Evolutionary conservation across 1,284 basidiomycete species (phyloP).

Genomic region (Cutaneotrichosporon cutaneum): DNA sequence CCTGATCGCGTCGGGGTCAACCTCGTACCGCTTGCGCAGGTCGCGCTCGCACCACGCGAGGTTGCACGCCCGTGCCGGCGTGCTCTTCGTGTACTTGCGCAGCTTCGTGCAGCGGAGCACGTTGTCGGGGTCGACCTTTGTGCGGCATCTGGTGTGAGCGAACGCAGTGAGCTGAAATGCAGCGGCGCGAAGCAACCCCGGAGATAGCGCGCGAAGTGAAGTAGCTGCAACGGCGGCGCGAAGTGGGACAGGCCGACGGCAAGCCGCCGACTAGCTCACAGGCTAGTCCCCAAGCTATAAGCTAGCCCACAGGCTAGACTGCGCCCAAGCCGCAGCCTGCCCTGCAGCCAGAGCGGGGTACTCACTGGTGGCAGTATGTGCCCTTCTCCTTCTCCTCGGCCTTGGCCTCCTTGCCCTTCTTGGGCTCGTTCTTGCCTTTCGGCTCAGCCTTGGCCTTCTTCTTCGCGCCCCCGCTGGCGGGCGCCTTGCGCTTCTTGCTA

Average conservation of each 20-base stretch:
- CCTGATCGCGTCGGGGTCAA: constrained; percentile 18
- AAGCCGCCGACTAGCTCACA: no score
- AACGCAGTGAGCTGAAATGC: no score
- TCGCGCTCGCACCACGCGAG: constrained; percentile 37
- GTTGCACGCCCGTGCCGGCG: constrained; percentile 29
- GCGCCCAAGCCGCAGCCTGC: no score
- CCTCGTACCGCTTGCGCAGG: constrained; percentile 31
- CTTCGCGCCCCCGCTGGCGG: not conserved
- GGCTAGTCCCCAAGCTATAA: no score
- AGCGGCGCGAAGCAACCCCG: no score
- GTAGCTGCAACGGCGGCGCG: no score
- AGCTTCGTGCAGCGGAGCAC: constrained; percentile 38
- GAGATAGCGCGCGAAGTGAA: no score
- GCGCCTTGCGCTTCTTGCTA: constrained; percentile 16
- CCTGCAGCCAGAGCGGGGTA: no score
- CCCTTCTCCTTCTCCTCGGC: constrained; percentile 23
- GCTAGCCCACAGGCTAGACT: no score
- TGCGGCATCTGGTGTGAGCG: constrained; percentile 20
- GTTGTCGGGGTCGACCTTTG: constrained; percentile 18
- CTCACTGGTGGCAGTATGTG: constrained; percentile 39
- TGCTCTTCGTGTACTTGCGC: constrained; percentile 24
- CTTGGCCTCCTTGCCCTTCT: constrained; percentile 14
- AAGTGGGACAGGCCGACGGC: no score
- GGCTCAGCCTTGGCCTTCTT: constrained; percentile 13
- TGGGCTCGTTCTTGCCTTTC: no score